A percentile compares a stretch with the other conserved stretches of the same genome.
Conservation (phyloP, 495 filamentous ascomycete species). For the Cercophora sp. region DNA sequence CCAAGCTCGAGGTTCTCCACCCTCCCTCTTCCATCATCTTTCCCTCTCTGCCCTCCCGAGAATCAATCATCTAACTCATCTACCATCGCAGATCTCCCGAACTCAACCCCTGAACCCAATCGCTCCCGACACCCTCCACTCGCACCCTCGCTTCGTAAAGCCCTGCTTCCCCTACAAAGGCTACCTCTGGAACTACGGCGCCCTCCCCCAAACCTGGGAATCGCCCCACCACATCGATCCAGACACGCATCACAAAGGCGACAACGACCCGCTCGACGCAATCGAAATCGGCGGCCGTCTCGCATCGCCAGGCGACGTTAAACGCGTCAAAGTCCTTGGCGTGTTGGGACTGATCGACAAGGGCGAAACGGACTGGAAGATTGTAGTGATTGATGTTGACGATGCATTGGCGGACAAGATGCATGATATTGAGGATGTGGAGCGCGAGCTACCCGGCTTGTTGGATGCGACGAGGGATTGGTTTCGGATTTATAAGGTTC, state of each 20-base stretch:
- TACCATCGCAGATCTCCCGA: slow-evolving; percentile 15
- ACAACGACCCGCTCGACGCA: slow-evolving; percentile 27
- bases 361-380: slow-evolving; percentile 37
- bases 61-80: neutral
- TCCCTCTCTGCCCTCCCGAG: neutral
- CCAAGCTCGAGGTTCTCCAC: slow-evolving; percentile 25
- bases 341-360: slow-evolving; percentile 31
- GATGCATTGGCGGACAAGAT: slow-evolving; percentile 23
- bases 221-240: slow-evolving; percentile 11
- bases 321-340: slow-evolving; percentile 28
- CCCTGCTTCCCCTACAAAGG: slow-evolving; percentile 25
- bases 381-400: slow-evolving; percentile 25
- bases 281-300: slow-evolving; percentile 17
- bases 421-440: slow-evolving; percentile 26
- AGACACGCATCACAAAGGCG: slow-evolving; percentile 7
- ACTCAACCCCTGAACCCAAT: slow-evolving; percentile 25
- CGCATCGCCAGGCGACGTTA: slow-evolving; percentile 13
- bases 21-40: too few species aligned
- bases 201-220: slow-evolving; percentile 27
- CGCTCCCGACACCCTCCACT: slow-evolving; percentile 16
- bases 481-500: slow-evolving; percentile 25
- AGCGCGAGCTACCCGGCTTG: slow-evolving; percentile 23
- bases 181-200: slow-evolving; percentile 28
- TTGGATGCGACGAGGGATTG: slow-evolving; percentile 26
- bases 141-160: slow-evolving; percentile 14